Percentiles rank a stretch among this genome's conserved stretches.
Evolutionary conservation across 495 filamentous ascomycete species (phyloP).

Genomic region (Neurospora sp.): DNA sequence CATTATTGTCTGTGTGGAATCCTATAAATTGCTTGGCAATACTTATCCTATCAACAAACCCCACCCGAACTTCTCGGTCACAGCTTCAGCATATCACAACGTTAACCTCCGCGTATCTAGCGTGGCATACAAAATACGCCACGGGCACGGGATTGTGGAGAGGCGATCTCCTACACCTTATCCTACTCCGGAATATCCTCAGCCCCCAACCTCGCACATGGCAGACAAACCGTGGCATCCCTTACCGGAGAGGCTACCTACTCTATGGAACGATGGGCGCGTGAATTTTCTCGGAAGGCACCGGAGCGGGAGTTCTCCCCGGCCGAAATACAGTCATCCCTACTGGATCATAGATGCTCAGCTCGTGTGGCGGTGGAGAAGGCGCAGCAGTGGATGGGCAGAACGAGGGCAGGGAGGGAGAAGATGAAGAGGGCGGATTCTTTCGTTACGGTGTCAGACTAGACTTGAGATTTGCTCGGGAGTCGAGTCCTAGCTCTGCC

Average conservation of each 20-base stretch:
- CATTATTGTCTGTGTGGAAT: too few relatives aligned
- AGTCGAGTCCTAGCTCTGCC: too few relatives aligned
- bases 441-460: neutral
- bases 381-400: slow-evolving; percentile 4
- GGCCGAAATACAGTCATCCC: slow-evolving; percentile 5
- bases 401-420: slow-evolving; percentile 1
- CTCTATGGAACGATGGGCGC: neutral
- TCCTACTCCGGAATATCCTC: neutral
- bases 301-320: slow-evolving; percentile 4
- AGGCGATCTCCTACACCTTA: neutral
- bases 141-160: neutral
- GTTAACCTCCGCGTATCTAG: neutral
- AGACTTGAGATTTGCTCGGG: too few relatives aligned
- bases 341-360: slow-evolving; percentile 2
- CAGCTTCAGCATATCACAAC: neutral
- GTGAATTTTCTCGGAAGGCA: slow-evolving; percentile 3
- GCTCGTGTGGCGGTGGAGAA: slow-evolving; percentile 4
- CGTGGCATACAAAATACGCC: neutral
- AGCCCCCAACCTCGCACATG: neutral
- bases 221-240: too few relatives aligned
- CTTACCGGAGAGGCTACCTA: too few relatives aligned
- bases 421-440: slow-evolving; percentile 6
- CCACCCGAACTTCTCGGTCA: too few relatives aligned
- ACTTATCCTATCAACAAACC: too few relatives aligned
- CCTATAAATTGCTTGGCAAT: too few relatives aligned